Evolutionary conservation across 192 early-diverging fungal species (phyloP), one percentile per base, ranked within the genome.

Genomic region (Rhizoclosmatium sp.): DNA sequence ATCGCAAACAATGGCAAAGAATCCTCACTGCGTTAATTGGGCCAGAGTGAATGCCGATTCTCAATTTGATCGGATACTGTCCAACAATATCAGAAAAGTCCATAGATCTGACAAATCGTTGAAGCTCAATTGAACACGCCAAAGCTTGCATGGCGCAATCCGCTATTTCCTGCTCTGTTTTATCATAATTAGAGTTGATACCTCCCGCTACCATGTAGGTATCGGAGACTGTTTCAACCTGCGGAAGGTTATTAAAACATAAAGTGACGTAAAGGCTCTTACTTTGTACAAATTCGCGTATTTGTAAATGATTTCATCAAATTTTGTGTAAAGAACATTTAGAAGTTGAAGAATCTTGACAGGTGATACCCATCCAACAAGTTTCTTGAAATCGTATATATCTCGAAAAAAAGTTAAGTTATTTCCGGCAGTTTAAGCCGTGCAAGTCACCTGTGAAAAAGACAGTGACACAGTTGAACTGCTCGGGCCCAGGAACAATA

Each of bases 1-100:
- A 2, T 65, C 40, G 40, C 2, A 16, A 72, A 64, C 16, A 21
- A 59, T 23, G 3, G 56, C 54, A 40, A 2, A 59, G 2, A 10
- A 2, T 19, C 2, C 49, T 67, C 44, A 69, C 76, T 10, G 69
- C 78, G 39, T 72, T 71, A 9, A 81, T 76, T 19, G 84, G 66
- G 9, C 84, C 84, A 71, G 82, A 68, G 71, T 83, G 75, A 16
- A 85, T 42, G 5, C 84, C 84, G 39, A 85, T 82, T 40, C 84
- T 62, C 44, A 82, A 23, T 10, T 75, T 31, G 64, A 85, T 58
- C n/a, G 40, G 40, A 48, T 79, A 16, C 16, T 84, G 77, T 2
- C 65, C 69, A 0, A 79, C 71, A 46, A 79, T 59, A 4, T 19
- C n/a, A 19, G 54, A n/a, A 16, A 79, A 69, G 46, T 79, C 69